Evolutionary conservation across 1,139 yeast species (phyloP).

Genomic region (Scheffersomyces cryptocercus): DNA sequence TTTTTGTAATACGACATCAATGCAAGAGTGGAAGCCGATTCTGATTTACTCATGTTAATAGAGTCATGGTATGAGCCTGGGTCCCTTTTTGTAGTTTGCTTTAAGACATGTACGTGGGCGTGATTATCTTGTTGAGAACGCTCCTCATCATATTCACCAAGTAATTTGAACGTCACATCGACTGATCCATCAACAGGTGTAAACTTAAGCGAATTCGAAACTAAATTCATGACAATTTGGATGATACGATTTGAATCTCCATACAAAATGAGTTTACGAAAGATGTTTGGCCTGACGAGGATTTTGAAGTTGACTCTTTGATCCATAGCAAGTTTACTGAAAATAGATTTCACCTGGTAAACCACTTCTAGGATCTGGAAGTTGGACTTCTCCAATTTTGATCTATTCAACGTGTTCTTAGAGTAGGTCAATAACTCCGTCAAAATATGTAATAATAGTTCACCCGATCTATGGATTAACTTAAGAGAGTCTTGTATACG

Average conservation of each 20-base stretch:
- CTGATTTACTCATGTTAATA: not conserved
- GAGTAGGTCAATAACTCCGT: constrained; percentile 89
- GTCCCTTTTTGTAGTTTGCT: not conserved
- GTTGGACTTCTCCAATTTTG: constrained; percentile 79
- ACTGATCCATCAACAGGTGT: constrained; percentile 88
- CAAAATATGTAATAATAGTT: constrained; percentile 77
- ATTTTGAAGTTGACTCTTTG: constrained; percentile 69
- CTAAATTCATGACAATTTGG: constrained; percentile 85
- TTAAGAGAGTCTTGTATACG: constrained; percentile 68
- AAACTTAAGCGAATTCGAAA: constrained; percentile 84
- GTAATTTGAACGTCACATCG: constrained; percentile 60
- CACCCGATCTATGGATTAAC: constrained; percentile 85
- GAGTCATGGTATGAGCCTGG: not conserved
- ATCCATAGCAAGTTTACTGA: constrained; percentile 78
- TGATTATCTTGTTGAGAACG: constrained; percentile 33
- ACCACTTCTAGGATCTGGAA: constrained; percentile 77
- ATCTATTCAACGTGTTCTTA: constrained; percentile 82
- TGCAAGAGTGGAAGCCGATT: not conserved
- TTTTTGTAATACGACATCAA: constrained; percentile 1
- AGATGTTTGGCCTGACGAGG: constrained; percentile 56
- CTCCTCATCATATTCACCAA: constrained; percentile 69
- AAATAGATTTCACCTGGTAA: constrained; percentile 82
- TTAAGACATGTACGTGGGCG: constrained; percentile 29
- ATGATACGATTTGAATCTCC: constrained; percentile 88
- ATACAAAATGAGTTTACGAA: constrained; percentile 62